Evolutionary conservation across 192 early-diverging fungal species (phyloP).

Genomic region (Coemansia sp.): DNA sequence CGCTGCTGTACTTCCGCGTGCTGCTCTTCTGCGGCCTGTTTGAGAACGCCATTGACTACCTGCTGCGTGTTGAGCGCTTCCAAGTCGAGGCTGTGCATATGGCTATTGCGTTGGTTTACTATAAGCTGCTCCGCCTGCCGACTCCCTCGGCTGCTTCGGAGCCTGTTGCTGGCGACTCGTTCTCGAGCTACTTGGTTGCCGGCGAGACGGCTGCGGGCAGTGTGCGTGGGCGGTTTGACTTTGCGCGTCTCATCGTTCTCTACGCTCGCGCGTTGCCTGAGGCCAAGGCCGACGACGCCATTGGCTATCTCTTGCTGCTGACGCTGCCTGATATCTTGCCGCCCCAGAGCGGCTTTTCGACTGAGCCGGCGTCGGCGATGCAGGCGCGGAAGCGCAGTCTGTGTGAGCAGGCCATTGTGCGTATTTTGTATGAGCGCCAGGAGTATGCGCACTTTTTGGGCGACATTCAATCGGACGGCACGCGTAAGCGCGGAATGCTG

Average conservation of each 20-base stretch:
- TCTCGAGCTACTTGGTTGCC: constrained; percentile 23
- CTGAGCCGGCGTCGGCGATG: neutral
- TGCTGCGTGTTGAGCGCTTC: constrained; percentile 62
- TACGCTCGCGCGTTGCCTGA: constrained; percentile 41
- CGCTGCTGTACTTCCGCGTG: constrained; percentile 77
- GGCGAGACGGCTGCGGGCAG: neutral
- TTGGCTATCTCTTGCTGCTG: constrained; percentile 45
- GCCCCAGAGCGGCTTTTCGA: neutral
- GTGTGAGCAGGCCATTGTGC: constrained; percentile 39
- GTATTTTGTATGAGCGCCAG: constrained; percentile 60
- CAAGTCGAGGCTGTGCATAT: constrained; percentile 89
- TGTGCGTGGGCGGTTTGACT: constrained; percentile 20
- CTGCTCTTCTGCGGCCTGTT: constrained; percentile 89
- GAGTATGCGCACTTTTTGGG: constrained; percentile 63
- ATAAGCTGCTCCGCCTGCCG: constrained; percentile 76
- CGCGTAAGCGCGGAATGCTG: constrained; percentile 55
- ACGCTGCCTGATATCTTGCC: constrained; percentile 14
- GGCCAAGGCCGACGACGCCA: constrained; percentile 25
- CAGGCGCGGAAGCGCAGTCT: constrained; percentile 8
- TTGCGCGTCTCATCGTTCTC: constrained; percentile 31
- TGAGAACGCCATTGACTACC: constrained; percentile 79
- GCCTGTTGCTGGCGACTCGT: constrained; percentile 8
- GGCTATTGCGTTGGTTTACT: constrained; percentile 77
- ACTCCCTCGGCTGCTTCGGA: constrained; percentile 7
- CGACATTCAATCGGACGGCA: constrained; percentile 53